Percentiles rank a stretch among this genome's conserved stretches.
These are phyloP conservation scores for Canavalia gladiata DNA, from an alignment of 306 rosid genomes.

Conservation along the genomic window DNA sequence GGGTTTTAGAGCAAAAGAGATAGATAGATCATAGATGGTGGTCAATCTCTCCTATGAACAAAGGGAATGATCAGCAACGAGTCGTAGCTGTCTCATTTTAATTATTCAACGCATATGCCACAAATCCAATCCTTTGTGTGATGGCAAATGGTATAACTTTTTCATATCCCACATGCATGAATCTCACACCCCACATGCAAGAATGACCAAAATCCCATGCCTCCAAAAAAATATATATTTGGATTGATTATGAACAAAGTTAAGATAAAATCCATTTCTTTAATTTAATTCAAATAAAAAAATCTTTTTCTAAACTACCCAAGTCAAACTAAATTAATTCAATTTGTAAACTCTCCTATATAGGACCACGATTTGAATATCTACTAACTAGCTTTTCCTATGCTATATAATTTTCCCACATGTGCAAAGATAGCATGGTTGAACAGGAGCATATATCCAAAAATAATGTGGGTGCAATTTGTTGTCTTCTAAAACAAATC, in stretches of 20 bases:
- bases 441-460: not conserved
- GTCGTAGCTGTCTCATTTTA: conserved; percentile 27
- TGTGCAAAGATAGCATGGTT: not conserved
- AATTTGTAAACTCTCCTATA: not conserved
- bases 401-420: not conserved
- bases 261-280: too few relatives aligned
- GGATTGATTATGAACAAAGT: too few relatives aligned
- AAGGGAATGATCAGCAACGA: conserved; percentile 37
- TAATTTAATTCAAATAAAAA: too few relatives aligned
- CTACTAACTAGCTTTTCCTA: not conserved
- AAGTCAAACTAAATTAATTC: not conserved
- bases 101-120: conserved; percentile 44
- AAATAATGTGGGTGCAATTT: conserved; percentile 30
- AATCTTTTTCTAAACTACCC: too few relatives aligned
- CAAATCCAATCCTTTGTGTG: conserved; percentile 7
- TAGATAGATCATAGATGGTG: not conserved
- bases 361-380: conserved; percentile 33
- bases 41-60: conserved; percentile 27
- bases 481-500: conserved; percentile 12
- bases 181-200: conserved; percentile 21
- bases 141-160: not conserved
- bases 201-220: not conserved
- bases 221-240: too few relatives aligned
- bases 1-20: not conserved
- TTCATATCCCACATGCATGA: conserved; percentile 14